Conservation (phyloP, 208 protist genomes). For the Trypanosoma congolense region DNA sequence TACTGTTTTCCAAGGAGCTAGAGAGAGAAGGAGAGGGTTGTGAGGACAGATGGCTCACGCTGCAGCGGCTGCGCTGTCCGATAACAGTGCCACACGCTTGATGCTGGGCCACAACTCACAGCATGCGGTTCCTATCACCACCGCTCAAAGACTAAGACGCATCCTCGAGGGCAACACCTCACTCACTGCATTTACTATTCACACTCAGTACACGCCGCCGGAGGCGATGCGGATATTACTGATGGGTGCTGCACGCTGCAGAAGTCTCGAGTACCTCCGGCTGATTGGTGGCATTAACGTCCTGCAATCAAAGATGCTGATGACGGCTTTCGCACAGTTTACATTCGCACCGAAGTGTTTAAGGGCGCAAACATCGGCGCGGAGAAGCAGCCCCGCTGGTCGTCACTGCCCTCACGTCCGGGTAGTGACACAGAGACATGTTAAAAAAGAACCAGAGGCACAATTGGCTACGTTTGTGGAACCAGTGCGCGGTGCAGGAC, state of each 20-base stretch:
- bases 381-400: not conserved
- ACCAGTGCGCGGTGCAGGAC: not conserved
- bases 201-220: slow-evolving; percentile 40
- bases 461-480: not conserved
- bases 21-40: not conserved
- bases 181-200: slow-evolving; percentile 36
- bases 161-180: slow-evolving; percentile 40
- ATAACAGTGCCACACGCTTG: slow-evolving; percentile 34
- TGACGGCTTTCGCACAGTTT: slow-evolving; percentile 36
- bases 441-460: not conserved
- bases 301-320: slow-evolving; percentile 45
- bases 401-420: not conserved
- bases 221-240: slow-evolving; percentile 45
- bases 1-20: not conserved
- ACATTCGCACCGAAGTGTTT: slow-evolving; percentile 17
- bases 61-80: slow-evolving; percentile 15
- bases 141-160: slow-evolving; percentile 33
- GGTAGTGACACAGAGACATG: not conserved
- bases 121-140: slow-evolving; percentile 33
- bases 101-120: slow-evolving; percentile 49
- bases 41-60: slow-evolving; percentile 1
- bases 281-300: slow-evolving; percentile 43
- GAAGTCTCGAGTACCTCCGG: slow-evolving; percentile 32
- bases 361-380: not conserved
- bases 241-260: slow-evolving; percentile 31